Base-by-base conservation (phyloP, 257 asterid genomes). In the Solanum chmielewskii region DNA sequence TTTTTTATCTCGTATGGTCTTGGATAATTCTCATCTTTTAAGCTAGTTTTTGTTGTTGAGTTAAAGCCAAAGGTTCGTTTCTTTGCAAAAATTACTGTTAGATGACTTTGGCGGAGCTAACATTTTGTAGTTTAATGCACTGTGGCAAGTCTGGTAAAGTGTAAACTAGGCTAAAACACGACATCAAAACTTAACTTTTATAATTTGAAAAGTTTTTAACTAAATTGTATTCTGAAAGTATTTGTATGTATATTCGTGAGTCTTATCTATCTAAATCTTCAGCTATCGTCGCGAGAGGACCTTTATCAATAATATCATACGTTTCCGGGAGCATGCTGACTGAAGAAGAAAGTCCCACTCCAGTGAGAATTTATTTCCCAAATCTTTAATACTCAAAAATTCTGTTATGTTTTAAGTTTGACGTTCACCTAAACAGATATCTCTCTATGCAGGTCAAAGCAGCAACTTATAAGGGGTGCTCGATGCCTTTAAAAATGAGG, bases 271-370 rank as follows among this genome's bases (percentile, higher is more conserved):
- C 83, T 52, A 87, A 49, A 29, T 88, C 71, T 86, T 60, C 91
- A 97, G 99, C 78, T 97, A 94, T 87, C 91, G 89, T 20, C 92
- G 91, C 86, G 99, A 97, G 96, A 93, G 91, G 92, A 62, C 88
- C 52, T 95, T 97, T 89, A 89, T 97, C 91, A 91, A 83, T 92
- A 93, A 89, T 89, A 93, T 94, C 88, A 80, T 93, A 75, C 98
- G 90, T 83, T 92, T 93, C 87, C 94, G 95, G 1, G 96, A 91
- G 82, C 98, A 96, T 86, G 92, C 93, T 80, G 98, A 95, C 88
- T 96, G 93, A 95, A 83, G 89, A 87, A 85, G 85, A 45, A 62
- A 62, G 68, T 74, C 39, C 37, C 62, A 29, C n/a, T 35, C 13
- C 74, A 33, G 27, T 78, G 23, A 52, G 88, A 92, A 94, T 92